phyloP scores from a whole-genome alignment of 202 grass and related monocot species.

The Hordeum pubiflorum region DNA sequence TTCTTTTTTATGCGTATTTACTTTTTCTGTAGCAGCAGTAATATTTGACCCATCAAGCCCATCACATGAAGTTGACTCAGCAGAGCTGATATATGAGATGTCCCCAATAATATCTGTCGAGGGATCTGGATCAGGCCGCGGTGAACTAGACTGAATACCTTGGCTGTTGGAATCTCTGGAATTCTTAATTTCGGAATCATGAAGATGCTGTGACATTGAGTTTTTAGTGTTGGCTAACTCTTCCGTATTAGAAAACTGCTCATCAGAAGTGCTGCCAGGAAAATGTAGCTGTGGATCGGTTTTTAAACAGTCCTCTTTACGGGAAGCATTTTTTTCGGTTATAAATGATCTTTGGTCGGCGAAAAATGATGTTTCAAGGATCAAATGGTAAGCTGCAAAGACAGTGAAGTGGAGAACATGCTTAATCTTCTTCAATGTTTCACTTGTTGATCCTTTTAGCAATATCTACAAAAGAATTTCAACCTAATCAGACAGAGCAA shows the following conservation, averaged over 20 bases:
- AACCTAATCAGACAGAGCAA: slow-evolving; percentile 27
- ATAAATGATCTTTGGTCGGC: slow-evolving; percentile 79
- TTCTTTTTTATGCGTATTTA: slow-evolving; percentile 9
- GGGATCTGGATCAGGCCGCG: slow-evolving; percentile 7
- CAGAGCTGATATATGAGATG: slow-evolving; percentile 7
- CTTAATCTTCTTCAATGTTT: slow-evolving; percentile 92
- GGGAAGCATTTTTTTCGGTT: slow-evolving; percentile 35
- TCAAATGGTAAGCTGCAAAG: slow-evolving; percentile 95
- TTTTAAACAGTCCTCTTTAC: slow-evolving; percentile 36
- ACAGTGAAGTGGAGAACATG: slow-evolving; percentile 71
- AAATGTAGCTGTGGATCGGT: background rate
- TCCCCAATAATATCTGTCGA: background rate
- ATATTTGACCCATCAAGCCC: slow-evolving; percentile 11
- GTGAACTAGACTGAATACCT: slow-evolving; percentile 8
- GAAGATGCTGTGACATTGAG: background rate
- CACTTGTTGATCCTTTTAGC: slow-evolving; percentile 72
- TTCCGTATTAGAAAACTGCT: slow-evolving; percentile 29
- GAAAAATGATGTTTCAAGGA: slow-evolving; percentile 90
- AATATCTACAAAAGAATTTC: slow-evolving; percentile 63
- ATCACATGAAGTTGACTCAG: slow-evolving; percentile 17
- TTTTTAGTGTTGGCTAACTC: slow-evolving; percentile 15
- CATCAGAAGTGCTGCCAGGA: slow-evolving; percentile 28
- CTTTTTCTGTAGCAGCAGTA: background rate
- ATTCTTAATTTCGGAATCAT: slow-evolving; percentile 20
- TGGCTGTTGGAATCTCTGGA: slow-evolving; percentile 10